These are phyloP conservation scores for Yarrowia deformans DNA, from an alignment of 805 yeast genomes.

Conservation along the genomic window DNA sequence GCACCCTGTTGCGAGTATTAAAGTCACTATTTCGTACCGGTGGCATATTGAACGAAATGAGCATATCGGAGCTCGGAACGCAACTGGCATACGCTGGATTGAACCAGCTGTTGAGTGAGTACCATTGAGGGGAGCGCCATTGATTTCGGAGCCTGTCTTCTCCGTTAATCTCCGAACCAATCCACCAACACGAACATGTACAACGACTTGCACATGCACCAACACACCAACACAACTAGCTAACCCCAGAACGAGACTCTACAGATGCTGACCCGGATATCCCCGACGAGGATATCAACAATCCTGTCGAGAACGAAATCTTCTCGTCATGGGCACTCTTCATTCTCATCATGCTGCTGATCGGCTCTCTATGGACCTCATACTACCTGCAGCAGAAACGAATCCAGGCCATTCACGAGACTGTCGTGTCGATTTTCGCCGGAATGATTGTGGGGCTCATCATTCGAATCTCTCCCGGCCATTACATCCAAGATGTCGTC, in stretches of 20 bases:
- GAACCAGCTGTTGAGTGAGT: conserved; percentile 32
- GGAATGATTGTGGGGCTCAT: conserved; percentile 96
- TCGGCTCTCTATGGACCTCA: conserved; percentile 93
- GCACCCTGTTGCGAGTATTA: conserved; percentile 36
- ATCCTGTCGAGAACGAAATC: conserved; percentile 92
- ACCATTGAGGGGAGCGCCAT: background rate
- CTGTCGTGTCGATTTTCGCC: conserved; percentile 92
- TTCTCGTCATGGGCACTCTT: conserved; percentile 97
- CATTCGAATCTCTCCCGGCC: conserved; percentile 92
- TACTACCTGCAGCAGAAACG: conserved; percentile 89
- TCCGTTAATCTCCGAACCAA: conserved; percentile 7
- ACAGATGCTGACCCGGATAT: conserved; percentile 52
- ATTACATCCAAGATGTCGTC: conserved; percentile 94
- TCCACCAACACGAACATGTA: background rate
- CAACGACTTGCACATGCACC: no score
- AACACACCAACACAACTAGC: conserved; percentile 3
- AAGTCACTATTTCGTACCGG: conserved; percentile 27
- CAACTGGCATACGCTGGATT: conserved; percentile 37
- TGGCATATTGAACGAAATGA: conserved; percentile 15
- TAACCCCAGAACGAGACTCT: conserved; percentile 46
- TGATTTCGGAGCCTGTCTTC: background rate
- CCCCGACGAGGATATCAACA: conserved; percentile 62
- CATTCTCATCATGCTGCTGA: conserved; percentile 77
- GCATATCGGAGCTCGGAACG: conserved; percentile 38
- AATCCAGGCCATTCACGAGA: conserved; percentile 96